Conservation (phyloP, 768 basidiomycete genomes). For the Leccinum sublutescens region DNA sequence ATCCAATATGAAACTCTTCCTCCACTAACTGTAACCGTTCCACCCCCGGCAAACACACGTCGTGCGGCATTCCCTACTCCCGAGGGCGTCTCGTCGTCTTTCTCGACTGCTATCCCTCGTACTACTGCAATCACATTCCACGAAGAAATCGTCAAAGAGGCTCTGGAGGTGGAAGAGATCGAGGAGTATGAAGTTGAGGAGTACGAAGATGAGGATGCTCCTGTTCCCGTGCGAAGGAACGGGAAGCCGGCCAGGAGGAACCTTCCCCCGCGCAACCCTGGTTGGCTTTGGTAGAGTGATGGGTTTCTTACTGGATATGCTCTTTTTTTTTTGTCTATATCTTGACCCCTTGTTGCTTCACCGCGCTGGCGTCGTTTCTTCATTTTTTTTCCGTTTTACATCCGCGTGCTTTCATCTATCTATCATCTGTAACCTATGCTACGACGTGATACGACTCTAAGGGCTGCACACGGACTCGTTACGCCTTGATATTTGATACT, state of each 20-base stretch:
- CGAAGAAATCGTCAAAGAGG: slow-evolving; percentile 47
- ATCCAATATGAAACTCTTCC: slow-evolving; percentile 47
- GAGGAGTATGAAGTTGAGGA: slow-evolving; percentile 37
- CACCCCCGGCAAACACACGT: slow-evolving; percentile 77
- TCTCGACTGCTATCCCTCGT: slow-evolving; percentile 62
- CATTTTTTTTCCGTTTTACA: slow-evolving; percentile 10
- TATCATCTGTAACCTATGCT: slow-evolving; percentile 15
- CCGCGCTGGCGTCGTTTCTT: slow-evolving; percentile 21
- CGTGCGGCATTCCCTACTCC: slow-evolving; percentile 72
- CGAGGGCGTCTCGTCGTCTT: slow-evolving; percentile 54
- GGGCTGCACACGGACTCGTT: slow-evolving; percentile 14
- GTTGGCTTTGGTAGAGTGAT: slow-evolving; percentile 57
- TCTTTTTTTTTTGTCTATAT: slow-evolving; percentile 34
- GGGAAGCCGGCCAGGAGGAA: slow-evolving; percentile 47
- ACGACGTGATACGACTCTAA: slow-evolving; percentile 26
- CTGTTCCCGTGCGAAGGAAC: slow-evolving; percentile 41
- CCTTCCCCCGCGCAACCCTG: slow-evolving; percentile 34
- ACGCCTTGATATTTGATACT: background rate
- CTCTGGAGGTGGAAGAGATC: slow-evolving; percentile 37
- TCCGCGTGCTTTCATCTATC: slow-evolving; percentile 9
- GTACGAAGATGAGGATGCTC: slow-evolving; percentile 43
- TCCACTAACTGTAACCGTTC: slow-evolving; percentile 66
- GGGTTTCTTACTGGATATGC: slow-evolving; percentile 33
- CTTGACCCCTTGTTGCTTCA: slow-evolving; percentile 24
- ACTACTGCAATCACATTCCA: slow-evolving; percentile 72